Evolutionary conservation across 805 yeast genomes (phyloP).

Genomic region (Metschnikowia borealis): DNA sequence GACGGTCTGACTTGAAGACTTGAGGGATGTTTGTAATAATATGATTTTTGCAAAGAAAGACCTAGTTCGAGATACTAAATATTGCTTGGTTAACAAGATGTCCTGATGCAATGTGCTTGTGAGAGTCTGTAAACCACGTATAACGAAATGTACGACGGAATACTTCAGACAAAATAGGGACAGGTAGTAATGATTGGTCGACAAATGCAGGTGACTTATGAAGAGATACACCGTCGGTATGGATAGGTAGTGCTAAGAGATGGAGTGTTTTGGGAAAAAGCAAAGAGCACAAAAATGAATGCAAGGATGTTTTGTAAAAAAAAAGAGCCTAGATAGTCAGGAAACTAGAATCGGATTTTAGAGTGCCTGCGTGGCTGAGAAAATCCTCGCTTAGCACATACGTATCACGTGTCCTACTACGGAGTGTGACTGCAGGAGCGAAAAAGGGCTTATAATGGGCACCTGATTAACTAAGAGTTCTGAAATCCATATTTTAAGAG

Average conservation of each 20-base stretch:
- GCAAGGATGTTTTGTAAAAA: constrained; percentile 1
- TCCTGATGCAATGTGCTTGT: neutral
- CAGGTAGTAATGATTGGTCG: neutral
- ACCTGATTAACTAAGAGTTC: neutral
- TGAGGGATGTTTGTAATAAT: neutral
- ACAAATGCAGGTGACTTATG: neutral
- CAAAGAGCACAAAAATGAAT: constrained; percentile 2
- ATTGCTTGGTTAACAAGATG: neutral
- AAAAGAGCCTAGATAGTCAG: neutral
- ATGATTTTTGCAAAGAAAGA: neutral
- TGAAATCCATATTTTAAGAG: neutral
- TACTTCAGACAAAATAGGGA: neutral
- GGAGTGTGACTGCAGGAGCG: neutral
- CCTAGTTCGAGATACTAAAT: neutral
- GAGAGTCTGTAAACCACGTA: neutral
- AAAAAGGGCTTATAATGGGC: neutral
- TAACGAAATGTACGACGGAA: neutral
- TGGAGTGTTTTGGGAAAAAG: neutral
- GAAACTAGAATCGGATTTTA: constrained; percentile 1
- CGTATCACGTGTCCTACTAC: neutral
- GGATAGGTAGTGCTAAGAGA: neutral
- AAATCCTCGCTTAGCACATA: constrained; percentile 3
- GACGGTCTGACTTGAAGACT: neutral
- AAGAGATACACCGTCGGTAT: neutral
- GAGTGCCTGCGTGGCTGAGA: constrained; percentile 4